Percentiles rank a stretch among this genome's conserved stretches.
Evolutionary conservation across 225 moss, liverwort and hornwort genomes (phyloP).

Genomic region (Takakia lepidozioides): DNA sequence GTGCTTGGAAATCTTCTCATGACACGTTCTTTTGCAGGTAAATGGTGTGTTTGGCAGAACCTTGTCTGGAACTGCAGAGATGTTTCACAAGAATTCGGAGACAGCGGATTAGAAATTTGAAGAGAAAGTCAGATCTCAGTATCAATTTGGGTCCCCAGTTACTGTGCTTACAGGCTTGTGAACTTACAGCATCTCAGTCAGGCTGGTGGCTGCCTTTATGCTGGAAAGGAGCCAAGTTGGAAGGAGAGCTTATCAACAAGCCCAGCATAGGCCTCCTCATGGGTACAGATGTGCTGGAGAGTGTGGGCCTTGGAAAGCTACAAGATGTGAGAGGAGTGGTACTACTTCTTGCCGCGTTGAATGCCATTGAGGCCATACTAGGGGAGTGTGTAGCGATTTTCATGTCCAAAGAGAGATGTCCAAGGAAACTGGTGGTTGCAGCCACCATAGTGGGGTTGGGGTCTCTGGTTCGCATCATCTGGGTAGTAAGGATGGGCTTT

Average conservation of each 20-base stretch:
- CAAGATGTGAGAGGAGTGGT: constrained; percentile 41
- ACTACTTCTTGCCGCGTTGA: constrained; percentile 42
- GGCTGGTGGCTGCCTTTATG: not conserved
- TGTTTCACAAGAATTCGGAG: constrained; percentile 26
- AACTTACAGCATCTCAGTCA: not conserved
- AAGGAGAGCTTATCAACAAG: too few species aligned
- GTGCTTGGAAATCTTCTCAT: too few species aligned
- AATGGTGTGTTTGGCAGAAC: constrained; percentile 28
- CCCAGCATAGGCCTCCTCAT: too few species aligned
- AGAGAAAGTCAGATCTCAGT: constrained; percentile 5
- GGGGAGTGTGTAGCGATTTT: constrained; percentile 34
- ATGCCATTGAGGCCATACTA: constrained; percentile 19
- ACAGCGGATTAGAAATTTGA: constrained; percentile 15
- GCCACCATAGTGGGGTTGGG: constrained; percentile 32
- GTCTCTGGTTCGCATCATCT: constrained; percentile 46
- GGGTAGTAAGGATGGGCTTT: constrained; percentile 73
- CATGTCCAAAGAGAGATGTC: constrained; percentile 32
- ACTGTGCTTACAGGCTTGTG: constrained; percentile 8
- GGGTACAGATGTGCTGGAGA: not conserved
- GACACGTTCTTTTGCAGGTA: too few species aligned
- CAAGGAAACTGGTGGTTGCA: constrained; percentile 32
- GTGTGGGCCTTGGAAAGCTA: constrained; percentile 30
- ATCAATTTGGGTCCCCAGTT: not conserved
- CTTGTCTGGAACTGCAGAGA: constrained; percentile 30
- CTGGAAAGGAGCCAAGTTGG: not conserved